Conservation (phyloP, 306 rosid species). For the Castanea mollissima region DNA sequence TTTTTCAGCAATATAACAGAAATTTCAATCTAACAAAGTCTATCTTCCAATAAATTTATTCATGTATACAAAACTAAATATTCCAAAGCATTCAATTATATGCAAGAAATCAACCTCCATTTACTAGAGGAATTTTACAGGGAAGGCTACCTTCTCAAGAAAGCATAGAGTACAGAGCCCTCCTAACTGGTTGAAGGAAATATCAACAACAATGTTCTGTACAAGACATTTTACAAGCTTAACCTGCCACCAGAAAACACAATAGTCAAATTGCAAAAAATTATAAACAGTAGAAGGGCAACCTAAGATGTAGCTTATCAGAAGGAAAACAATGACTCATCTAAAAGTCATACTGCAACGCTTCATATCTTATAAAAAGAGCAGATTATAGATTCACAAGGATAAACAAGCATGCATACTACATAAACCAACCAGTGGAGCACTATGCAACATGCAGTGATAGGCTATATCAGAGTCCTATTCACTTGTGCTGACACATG, state of each 20-base stretch:
- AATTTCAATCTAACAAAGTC: neutral
- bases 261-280: neutral
- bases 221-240: conserved; percentile 14
- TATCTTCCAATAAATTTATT: neutral
- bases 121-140: neutral
- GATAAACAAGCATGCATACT: neutral
- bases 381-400: neutral
- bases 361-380: neutral
- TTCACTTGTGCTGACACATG: no score
- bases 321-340: neutral
- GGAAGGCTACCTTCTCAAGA: conserved; percentile 12
- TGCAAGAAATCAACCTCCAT: neutral
- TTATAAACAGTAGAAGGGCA: neutral
- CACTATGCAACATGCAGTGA: neutral
- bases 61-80: neutral
- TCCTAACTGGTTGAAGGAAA: conserved; percentile 11
- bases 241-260: conserved; percentile 1
- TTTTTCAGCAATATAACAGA: neutral
- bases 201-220: conserved; percentile 4
- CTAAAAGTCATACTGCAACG: neutral
- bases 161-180: conserved; percentile 14
- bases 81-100: neutral
- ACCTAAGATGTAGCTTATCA: neutral
- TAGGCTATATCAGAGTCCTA: neutral
- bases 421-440: neutral